phyloP scores from a whole-genome alignment of 1,139 yeast genomes.

The Suhomyces maxii region DNA sequence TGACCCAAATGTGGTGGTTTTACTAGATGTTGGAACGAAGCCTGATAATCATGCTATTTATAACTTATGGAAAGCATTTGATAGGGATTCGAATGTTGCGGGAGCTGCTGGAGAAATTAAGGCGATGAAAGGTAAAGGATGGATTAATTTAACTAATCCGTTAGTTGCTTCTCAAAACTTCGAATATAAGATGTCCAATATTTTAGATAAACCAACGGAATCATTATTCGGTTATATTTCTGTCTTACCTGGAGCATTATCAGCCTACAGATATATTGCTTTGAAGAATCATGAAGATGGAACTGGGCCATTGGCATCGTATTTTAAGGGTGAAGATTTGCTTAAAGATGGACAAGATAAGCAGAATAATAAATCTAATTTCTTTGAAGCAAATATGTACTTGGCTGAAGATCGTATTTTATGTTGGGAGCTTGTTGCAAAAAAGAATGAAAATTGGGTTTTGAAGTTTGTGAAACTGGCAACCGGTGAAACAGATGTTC shows the following conservation, averaged over 20 bases:
- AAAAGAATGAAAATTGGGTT: conserved; percentile 84
- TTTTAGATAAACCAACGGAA: conserved; percentile 92
- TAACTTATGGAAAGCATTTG: conserved; percentile 96
- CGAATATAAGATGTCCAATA: conserved; percentile 94
- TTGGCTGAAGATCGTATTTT: conserved; percentile 95
- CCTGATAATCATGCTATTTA: conserved; percentile 84
- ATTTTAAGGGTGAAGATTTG: conserved; percentile 85
- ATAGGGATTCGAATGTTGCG: conserved; percentile 91
- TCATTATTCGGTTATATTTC: conserved; percentile 90
- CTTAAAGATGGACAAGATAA: conserved; percentile 29
- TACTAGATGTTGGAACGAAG: conserved; percentile 90
- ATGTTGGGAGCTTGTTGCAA: conserved; percentile 96
- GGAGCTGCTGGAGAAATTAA: conserved; percentile 98
- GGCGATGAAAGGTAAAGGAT: conserved; percentile 88
- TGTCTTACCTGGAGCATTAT: conserved; percentile 93
- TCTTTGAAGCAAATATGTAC: conserved; percentile 95
- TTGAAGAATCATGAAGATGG: conserved; percentile 83
- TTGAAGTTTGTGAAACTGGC: conserved; percentile 90
- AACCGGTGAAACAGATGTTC: conserved; percentile 96
- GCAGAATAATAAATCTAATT: conserved; percentile 54
- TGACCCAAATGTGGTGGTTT: conserved; percentile 82
- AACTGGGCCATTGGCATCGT: conserved; percentile 85
- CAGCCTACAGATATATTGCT: conserved; percentile 92
- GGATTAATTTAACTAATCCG: conserved; percentile 80
- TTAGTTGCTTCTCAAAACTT: conserved; percentile 95